These are phyloP conservation scores for Candida peoriensis DNA, from an alignment of 805 yeast genomes.

Conservation along the genomic window DNA sequence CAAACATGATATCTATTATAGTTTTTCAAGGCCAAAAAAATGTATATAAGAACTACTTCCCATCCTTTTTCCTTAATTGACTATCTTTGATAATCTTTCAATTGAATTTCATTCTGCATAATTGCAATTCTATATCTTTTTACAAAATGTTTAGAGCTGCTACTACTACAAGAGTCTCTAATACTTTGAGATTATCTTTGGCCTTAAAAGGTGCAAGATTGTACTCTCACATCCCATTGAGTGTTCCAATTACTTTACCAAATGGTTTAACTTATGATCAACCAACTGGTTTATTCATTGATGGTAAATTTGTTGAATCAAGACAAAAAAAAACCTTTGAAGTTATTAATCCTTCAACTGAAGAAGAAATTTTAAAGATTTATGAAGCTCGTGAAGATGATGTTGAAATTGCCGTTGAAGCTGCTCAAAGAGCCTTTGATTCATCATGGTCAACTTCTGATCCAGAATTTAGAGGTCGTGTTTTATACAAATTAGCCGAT, in stretches of 20 bases:
- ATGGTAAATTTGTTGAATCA: constrained; percentile 67
- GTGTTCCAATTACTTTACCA: constrained; percentile 56
- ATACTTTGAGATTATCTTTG: constrained; percentile 14
- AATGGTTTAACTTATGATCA: constrained; percentile 70
- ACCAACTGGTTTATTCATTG: constrained; percentile 80
- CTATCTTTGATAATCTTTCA: background rate
- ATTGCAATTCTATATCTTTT: background rate
- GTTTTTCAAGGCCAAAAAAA: background rate
- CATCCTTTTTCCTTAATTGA: background rate
- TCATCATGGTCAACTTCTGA: constrained; percentile 65
- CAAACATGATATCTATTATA: background rate
- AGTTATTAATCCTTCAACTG: constrained; percentile 68
- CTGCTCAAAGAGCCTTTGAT: constrained; percentile 76
- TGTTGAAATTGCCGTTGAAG: constrained; percentile 78
- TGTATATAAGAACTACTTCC: too few species aligned
- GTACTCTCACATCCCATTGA: constrained; percentile 34
- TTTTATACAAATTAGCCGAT: constrained; percentile 69
- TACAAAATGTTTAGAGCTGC: constrained; percentile 3
- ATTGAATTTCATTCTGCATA: background rate
- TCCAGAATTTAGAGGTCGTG: constrained; percentile 59
- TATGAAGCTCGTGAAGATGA: constrained; percentile 76
- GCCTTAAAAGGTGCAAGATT: constrained; percentile 22
- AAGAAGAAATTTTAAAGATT: constrained; percentile 60
- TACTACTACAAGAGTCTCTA: constrained; percentile 10
- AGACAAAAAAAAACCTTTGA: constrained; percentile 54